Base-by-base conservation (phyloP, 768 basidiomycete species). In the Boletus vinaceobasis region DNA sequence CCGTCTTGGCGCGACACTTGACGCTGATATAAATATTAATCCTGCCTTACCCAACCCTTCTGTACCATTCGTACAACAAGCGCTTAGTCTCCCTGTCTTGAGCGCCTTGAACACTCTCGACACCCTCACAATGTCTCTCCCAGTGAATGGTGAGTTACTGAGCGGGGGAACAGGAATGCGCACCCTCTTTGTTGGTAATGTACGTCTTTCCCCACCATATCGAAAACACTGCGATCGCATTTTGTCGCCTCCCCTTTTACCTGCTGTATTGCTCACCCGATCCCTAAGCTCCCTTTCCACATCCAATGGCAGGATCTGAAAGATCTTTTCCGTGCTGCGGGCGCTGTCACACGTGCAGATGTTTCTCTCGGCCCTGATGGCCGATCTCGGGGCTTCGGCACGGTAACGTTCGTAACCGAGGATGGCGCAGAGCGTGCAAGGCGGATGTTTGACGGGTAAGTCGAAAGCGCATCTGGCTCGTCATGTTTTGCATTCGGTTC, bases 261-360 rank as follows among this genome's bases (percentile, higher is more conserved):
- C 32, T 48, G 37, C 52, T 29, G 50, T 50, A 53, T 60, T 57
- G 46, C 62, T 65, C 52, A 62, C 53, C 36, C 43, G 14, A 47
- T 60, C 43, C 55, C n/a, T 55, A 93, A 66, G 91, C 81, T 95
- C 15, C 93, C 93, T 0, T 94, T 93, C 72, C 93, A 94, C 63
- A 88, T 87, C 61, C 93, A 94, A 73, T 99, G 96, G 96, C 96
- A 98, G 72, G 96, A 98, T 67, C 79, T 99, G 42, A 98, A 98
- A 72, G 95, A 98, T 71, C 79, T 98, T 5, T 96, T 98, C 67
- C 84, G 95, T 27, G 85, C 90, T 58, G 93, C 91, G 1, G 95
- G 96, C 17, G 85, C 88, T 19, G 88, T 98, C 50, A 75, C 93
- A 35, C 84, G 96, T 23, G 96, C 96, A 10, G 93, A 96, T 60